Base-by-base conservation (phyloP, 352 stramenopile species). In the Globisporangium cederbergense region DNA sequence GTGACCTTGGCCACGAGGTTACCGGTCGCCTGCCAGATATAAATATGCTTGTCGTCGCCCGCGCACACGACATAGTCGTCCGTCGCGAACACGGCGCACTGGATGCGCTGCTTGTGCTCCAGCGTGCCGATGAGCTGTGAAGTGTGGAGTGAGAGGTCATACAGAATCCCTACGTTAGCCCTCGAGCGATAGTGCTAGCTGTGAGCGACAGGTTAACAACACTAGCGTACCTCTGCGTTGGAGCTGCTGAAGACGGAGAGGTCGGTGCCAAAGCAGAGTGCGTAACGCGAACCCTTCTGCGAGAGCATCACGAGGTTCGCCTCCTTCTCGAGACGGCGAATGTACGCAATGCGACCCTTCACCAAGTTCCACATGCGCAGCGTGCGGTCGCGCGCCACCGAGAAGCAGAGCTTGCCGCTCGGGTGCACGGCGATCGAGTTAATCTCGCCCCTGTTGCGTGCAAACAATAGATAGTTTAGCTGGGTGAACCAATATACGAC, bases 351-450 rank as follows among this genome's bases (percentile, higher is more conserved):
- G 49, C 88, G 86, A 22, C 89, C 89, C 53, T 95, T 95, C 32
- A 96, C 83, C 2, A 97, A 67, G 72, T 97, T 96, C 89, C 89
- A 97, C 82, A 97, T 92, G 43, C 88, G 85, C 67, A 97, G 68
- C 51, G 88, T 97, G 52, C 81, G 77, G 49, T 97, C 89, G 9
- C 77, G 77, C 6, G 86, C 84, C 3, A 95, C 83, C 1, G 88
- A 96, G 40, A 97, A 90, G 52, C 86, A 91, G 51, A 97, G 49
- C 63, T 95, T 95, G 43, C 89, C 89, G 50, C 83, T 95, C n/a
- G 89, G 89, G 45, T 97, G 89, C 64, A 96, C 81, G 20, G 85
- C 88, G 45, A 97, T 86, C 8, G 84, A 88, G 40, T 84, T 93
- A 38, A 97, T 85, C 46, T 94, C 75, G 20, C 74, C 87, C 70